Conservation (phyloP, 1,284 basidiomycete genomes). For the Leccinum ponderosum region DNA sequence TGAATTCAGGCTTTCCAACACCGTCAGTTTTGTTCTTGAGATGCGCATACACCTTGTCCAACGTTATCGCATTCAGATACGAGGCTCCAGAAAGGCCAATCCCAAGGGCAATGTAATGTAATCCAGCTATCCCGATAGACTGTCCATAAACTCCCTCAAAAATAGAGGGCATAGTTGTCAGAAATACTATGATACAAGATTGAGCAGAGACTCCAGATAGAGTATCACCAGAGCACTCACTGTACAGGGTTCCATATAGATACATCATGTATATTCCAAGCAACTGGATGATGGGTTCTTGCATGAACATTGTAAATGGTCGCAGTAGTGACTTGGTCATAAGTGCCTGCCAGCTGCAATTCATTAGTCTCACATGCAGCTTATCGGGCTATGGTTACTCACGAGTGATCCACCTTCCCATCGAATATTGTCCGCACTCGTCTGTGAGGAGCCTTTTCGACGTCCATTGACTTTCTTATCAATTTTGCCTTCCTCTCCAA, state of each 20-base stretch:
- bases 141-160: conserved; percentile 55
- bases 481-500: conserved; percentile 57
- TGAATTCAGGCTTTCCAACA: conserved; percentile 49
- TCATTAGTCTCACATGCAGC: not conserved
- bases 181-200: conserved; percentile 42
- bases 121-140: conserved; percentile 54
- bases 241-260: conserved; percentile 53
- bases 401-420: conserved; percentile 42
- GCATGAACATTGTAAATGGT: conserved; percentile 47
- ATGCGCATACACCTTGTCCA: conserved; percentile 49
- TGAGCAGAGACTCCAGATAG: conserved; percentile 1
- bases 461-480: conserved; percentile 46
- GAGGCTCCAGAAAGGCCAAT: conserved; percentile 43
- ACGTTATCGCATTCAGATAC: conserved; percentile 47
- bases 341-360: conserved; percentile 35
- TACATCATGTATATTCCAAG: conserved; percentile 51
- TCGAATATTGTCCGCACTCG: conserved; percentile 49
- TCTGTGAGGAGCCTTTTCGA: conserved; percentile 41
- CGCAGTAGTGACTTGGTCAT: conserved; percentile 30
- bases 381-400: conserved; percentile 17
- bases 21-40: conserved; percentile 44
- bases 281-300: conserved; percentile 50
- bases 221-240: conserved; percentile 36
- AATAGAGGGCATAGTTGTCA: conserved; percentile 66
- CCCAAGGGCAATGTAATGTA: conserved; percentile 59